Conservation (phyloP, 139 green algal species). For the Picochlorum sp. region DNA sequence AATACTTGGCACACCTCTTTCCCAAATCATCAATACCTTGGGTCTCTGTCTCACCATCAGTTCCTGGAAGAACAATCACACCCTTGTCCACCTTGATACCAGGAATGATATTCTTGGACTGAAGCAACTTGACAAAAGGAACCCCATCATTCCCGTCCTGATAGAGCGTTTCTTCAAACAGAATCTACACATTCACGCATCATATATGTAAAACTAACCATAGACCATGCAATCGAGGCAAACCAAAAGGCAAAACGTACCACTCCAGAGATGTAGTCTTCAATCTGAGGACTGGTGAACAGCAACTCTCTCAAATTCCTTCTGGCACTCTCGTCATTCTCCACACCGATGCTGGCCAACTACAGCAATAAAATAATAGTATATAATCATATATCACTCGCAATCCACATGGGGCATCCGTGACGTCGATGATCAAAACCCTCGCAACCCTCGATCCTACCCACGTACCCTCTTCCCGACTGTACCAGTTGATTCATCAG, state of each 20-base stretch:
- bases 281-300: slow-evolving; percentile 43
- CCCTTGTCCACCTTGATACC: slow-evolving; percentile 51
- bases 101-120: slow-evolving; percentile 45
- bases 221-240: neutral
- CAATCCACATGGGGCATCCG: neutral
- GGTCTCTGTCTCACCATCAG: slow-evolving; percentile 42
- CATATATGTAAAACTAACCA: neutral
- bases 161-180: slow-evolving; percentile 91
- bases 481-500: slow-evolving; percentile 60
- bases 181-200: slow-evolving; percentile 48
- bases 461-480: slow-evolving; percentile 55
- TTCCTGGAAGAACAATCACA: slow-evolving; percentile 49
- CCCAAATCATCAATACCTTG: slow-evolving; percentile 74
- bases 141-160: slow-evolving; percentile 48
- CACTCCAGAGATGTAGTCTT: slow-evolving; percentile 56
- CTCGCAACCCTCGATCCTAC: too few species aligned
- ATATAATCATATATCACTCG: neutral
- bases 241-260: slow-evolving; percentile 16
- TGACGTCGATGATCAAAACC: too few species aligned
- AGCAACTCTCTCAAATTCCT: slow-evolving; percentile 46
- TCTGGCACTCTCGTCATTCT: slow-evolving; percentile 42
- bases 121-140: slow-evolving; percentile 61
- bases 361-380: slow-evolving; percentile 11
- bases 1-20: slow-evolving; percentile 31
- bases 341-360: slow-evolving; percentile 40